Conservation (phyloP, 352 stramenopile genomes). For the Phytopythium mirpurense region DNA sequence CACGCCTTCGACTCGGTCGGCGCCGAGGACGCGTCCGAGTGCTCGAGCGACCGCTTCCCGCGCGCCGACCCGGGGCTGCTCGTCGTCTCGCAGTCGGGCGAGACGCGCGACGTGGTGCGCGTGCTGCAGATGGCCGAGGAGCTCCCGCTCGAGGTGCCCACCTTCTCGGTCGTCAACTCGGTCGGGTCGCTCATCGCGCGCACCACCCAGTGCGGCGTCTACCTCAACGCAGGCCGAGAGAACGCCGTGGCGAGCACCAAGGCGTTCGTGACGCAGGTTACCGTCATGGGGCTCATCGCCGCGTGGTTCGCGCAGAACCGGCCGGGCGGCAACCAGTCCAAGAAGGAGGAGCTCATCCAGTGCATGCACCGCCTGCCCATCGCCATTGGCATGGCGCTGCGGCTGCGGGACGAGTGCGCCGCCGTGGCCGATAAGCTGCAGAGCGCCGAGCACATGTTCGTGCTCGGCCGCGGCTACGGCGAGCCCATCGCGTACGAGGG, state of each 20-base stretch:
- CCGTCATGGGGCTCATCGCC: constrained; percentile 87
- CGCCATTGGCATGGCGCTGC: constrained; percentile 96
- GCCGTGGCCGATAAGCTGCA: constrained; percentile 86
- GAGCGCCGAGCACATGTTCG: constrained; percentile 93
- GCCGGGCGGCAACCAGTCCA: constrained; percentile 71
- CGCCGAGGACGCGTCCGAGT: constrained; percentile 91
- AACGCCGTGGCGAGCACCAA: constrained; percentile 99
- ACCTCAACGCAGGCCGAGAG: constrained; percentile 97
- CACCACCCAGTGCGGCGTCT: constrained; percentile 92
- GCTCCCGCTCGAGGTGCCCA: constrained; percentile 56
- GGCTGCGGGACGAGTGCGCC: constrained; percentile 89
- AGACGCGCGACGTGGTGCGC: constrained; percentile 97
- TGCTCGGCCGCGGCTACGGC: constrained; percentile 92
- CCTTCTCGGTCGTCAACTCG: constrained; percentile 95
- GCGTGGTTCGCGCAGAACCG: constrained; percentile 91
- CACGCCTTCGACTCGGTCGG: constrained; percentile 92
- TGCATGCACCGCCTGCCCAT: constrained; percentile 96
- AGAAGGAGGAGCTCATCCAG: constrained; percentile 90
- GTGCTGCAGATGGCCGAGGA: constrained; percentile 89
- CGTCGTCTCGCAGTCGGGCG: constrained; percentile 96
- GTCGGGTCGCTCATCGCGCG: constrained; percentile 97
- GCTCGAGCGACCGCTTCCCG: constrained; percentile 84
- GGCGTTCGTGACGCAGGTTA: constrained; percentile 97
- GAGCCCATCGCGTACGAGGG: constrained; percentile 96
- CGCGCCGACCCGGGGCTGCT: constrained; percentile 89